Base-by-base conservation (phyloP, 495 filamentous ascomycete genomes). In the Mytilinidion resinicola region DNA sequence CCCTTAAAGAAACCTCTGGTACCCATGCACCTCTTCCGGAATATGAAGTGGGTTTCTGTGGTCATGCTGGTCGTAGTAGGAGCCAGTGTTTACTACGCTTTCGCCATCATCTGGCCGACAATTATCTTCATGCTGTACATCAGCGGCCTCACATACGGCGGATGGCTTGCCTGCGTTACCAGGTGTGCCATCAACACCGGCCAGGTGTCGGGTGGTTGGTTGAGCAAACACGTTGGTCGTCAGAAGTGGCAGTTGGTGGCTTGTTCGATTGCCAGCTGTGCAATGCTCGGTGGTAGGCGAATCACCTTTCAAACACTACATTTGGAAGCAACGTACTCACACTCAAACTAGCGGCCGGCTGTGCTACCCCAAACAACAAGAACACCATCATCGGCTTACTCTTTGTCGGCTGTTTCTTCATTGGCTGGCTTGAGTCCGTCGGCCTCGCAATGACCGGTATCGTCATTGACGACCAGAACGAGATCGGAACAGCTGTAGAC, bases 61-160 rank as follows among this genome's bases (percentile, higher is more conserved):
- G 44, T 19, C 44, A 25, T 48, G 14, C 44, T 48, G 9, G n/a
- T 48, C 44, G 44, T 10, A 8, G n/a, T 48, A 15, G 44, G 44
- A 15, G 17, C 44, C 9, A 25, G 44, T 19, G 44, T 48, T 15
- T 48, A 48, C 9, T 48, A 48, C 44, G 44, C 44, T 15, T 48
- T 19, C 44, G 10, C 44, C 44, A 48, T 48, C 44, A 15, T 48
- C 44, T 48, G 58, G 58, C 60, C 37, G 10, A 10, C 6, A 9
- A 52, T 53, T 17, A 33, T 34, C 21, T 47, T 38, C 17, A 38
- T 30, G 11, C 11, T 57, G 11, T 52, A 33, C 34, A 34, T 9
- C 21, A 47, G 25, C 36, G 30, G 15, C 52, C 37, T 39, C 37
- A 39, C 37, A 8, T 9, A 14, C 37, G 37, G 37, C 37, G 37